Evolutionary conservation across 257 asterid species (phyloP), one percentile per base, ranked within the genome.

Genomic region (Buddleja alternifolia): DNA sequence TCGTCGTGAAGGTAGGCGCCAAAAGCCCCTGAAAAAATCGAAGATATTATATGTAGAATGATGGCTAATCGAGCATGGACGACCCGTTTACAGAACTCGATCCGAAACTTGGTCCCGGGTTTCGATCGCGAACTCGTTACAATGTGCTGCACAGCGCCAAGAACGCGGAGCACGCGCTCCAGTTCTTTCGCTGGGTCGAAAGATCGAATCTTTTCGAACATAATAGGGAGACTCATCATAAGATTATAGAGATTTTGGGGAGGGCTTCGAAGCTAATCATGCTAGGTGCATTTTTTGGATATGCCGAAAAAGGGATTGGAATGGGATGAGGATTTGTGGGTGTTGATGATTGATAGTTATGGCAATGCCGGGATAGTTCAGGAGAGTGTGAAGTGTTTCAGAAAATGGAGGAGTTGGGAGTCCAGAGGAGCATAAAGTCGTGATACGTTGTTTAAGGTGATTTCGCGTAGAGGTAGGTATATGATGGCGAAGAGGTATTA

Each of bases 271-370:
- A 84, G 80, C 87, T 8, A 93, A 91, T 67, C 97, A 93, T 46
- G 91, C 96, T 52, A 81, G 96, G 80, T 90, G 96, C 73, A 93
- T 90, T 73, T 75, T 93, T 70, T 90, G 23, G 97, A 89, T 75
- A 87, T 90, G 99, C 96, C 95, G 0, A 76, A 87, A 42, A 90
- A 94, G 67, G 95, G 90, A 14, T 67, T 89, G 58, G 80, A 84
- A 16, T 94, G 97, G 97, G 97, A 94, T 77, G 99, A 94, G 79
- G 96, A 91, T 81, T 60, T 87, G 71, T 94, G 96, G 95, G 87
- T 87, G 56, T 32, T 78, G 77, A 63, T 94, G 96, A 86, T 90
- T 65, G 90, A 84, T 60, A 83, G 96, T 41, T 94, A 91, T 71
- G 97, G 97, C 5, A 79, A 74, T 70, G 89, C 87, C 0, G 96